Base-by-base conservation (phyloP, 2,329 filamentous ascomycete genomes). In the Bipolaris cookei region DNA sequence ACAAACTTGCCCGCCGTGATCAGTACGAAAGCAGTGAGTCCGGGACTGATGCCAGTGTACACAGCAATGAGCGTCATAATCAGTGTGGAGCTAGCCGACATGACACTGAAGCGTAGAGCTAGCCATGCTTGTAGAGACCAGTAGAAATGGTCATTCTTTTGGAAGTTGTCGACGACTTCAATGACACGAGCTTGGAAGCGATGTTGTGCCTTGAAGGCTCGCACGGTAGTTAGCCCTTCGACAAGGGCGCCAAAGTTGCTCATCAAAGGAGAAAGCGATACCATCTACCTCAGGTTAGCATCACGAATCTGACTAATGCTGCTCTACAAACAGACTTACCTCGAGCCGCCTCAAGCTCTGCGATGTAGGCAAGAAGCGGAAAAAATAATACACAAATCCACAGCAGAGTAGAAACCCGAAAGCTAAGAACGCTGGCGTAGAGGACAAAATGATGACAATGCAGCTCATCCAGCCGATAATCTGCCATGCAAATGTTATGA, bases 91-190 rank as follows among this genome's bases (percentile, higher is more conserved):
- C 85, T 72, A 0, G 89, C 90, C 0, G 91, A 91, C 5, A 93
- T 77, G 7, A 81, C 76, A 65, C 91, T 88, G 54, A 95, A 94
- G 11, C 92, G 87, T 68, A 90, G 92, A 72, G 88, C 88, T 2
- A 97, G 82, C 92, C 92, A 97, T 6, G 87, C 86, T 64, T 96
- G 91, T 41, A 96, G 82, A 56, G 88, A 90, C 80, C 92, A 97
- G 78, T 96, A 97, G 78, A 97, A 96, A 74, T 97, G 93, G 68
- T 97, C 93, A 84, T 96, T 95, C 72, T 92, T 92, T 74, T 97
- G 93, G 71, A 97, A 97, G 16, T 88, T 87, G 70, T 97, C 92
- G 0, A 92, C 92, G 0, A 92, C 92, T 2, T 83, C 80, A 32
- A 97, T 88, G 50, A 96, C 91, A 48, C 88, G 85, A 60, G 88